Evolutionary conservation across 306 rosid species (phyloP).

Genomic region (Clitoria ternatea): DNA sequence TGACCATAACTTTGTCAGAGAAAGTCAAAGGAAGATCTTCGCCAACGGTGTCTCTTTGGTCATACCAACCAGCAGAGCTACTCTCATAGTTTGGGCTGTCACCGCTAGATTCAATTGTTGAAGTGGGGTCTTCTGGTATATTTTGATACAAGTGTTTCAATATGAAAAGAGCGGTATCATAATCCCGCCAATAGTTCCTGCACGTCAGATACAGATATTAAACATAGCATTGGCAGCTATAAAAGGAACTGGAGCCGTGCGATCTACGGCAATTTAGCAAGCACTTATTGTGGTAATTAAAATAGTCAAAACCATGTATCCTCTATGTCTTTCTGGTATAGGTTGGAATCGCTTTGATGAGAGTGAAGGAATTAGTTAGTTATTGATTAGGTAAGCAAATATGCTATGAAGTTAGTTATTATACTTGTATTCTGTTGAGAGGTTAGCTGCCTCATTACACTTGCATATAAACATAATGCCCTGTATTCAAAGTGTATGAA

Average conservation of each 20-base stretch:
- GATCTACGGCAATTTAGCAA: background rate
- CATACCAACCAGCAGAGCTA: constrained; percentile 43
- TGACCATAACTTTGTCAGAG: constrained; percentile 42
- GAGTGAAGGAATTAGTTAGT: too few relatives aligned
- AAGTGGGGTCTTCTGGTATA: constrained; percentile 50
- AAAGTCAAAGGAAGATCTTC: constrained; percentile 87
- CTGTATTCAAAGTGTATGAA: too few relatives aligned
- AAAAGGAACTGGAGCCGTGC: background rate
- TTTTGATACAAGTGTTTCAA: constrained; percentile 70
- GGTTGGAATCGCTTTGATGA: too few relatives aligned
- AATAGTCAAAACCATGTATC: background rate
- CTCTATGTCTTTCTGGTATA: background rate
- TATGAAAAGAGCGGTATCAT: constrained; percentile 84
- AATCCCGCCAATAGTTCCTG: constrained; percentile 98
- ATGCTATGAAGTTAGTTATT: too few relatives aligned
- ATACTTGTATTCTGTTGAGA: too few relatives aligned
- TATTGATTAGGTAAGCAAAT: too few relatives aligned
- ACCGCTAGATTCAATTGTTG: constrained; percentile 13
- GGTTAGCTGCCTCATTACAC: too few relatives aligned
- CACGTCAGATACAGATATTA: constrained; percentile 15
- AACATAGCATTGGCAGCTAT: background rate
- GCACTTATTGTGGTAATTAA: background rate
- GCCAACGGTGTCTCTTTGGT: constrained; percentile 44
- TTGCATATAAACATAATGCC: too few relatives aligned
- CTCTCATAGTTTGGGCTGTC: constrained; percentile 31